Evolutionary conservation across 2,329 filamentous ascomycete genomes (phyloP).

Genomic region (Tympanopsis confertula): DNA sequence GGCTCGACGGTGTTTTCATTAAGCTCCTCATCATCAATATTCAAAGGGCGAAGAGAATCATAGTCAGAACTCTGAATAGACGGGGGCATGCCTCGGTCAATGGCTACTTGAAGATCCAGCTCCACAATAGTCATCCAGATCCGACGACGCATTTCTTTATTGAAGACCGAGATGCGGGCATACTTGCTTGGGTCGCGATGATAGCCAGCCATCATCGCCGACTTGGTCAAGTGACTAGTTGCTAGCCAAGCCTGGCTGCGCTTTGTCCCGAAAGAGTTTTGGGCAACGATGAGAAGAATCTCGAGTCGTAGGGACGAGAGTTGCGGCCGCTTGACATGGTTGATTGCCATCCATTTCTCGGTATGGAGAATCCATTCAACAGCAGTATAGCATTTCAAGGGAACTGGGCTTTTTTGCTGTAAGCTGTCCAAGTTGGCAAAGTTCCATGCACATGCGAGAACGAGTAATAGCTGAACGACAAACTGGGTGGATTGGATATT

Average conservation of each 20-base stretch:
- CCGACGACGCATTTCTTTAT: constrained; percentile 34
- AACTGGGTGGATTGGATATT: constrained; percentile 11
- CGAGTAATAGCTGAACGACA: constrained; percentile 4
- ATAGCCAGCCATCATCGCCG: background rate
- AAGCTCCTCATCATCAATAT: background rate
- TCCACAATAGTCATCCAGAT: constrained; percentile 46
- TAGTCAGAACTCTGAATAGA: constrained; percentile 26
- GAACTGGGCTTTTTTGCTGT: constrained; percentile 13
- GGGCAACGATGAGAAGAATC: background rate
- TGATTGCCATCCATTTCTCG: constrained; percentile 2
- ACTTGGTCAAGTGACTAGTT: background rate
- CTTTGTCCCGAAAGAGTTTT: background rate
- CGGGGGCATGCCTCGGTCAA: constrained; percentile 41
- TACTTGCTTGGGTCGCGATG: constrained; percentile 8
- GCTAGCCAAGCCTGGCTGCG: background rate
- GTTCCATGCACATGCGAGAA: background rate
- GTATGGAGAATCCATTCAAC: constrained; percentile 5
- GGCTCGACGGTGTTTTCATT: background rate
- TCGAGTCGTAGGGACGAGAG: background rate
- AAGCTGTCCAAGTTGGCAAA: constrained; percentile 6
- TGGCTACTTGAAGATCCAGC: constrained; percentile 39
- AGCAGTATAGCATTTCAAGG: constrained; percentile 16
- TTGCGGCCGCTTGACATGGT: constrained; percentile 13
- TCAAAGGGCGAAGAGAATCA: constrained; percentile 16
- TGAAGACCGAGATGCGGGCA: constrained; percentile 20